phyloP scores from a whole-genome alignment of 257 asterid species.

The Solanum habrochaites region DNA sequence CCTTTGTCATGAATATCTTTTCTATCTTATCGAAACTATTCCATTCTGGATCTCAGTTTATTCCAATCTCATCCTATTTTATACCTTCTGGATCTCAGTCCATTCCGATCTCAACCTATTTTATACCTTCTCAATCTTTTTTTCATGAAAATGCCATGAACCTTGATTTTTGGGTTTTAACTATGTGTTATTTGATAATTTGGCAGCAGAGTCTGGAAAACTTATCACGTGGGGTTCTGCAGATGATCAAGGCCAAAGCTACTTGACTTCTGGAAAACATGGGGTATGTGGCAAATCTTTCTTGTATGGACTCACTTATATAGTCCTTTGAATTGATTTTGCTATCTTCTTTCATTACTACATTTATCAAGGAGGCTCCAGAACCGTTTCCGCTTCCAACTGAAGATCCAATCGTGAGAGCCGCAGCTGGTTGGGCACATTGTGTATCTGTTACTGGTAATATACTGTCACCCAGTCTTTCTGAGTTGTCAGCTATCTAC shows the following conservation, averaged over 20 bases:
- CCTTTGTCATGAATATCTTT: neutral
- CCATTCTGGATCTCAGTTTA: neutral
- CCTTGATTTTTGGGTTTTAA: neutral
- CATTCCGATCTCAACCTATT: neutral
- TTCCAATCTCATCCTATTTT: neutral
- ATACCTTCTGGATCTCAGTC: neutral
- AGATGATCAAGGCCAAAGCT: constrained; percentile 86
- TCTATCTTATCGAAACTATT: neutral
- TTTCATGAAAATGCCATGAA: neutral
- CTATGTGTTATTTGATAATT: neutral
- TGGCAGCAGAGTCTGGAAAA: constrained; percentile 37
- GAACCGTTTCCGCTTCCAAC: constrained; percentile 52
- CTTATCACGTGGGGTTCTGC: constrained; percentile 77
- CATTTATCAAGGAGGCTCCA: constrained; percentile 43
- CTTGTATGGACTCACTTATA: neutral
- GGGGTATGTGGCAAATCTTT: constrained; percentile 36
- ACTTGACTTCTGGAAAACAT: constrained; percentile 73
- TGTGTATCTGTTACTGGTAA: constrained; percentile 63
- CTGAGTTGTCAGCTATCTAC: neutral
- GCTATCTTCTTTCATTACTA: constrained; percentile 3
- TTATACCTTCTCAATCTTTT: neutral
- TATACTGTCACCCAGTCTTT: neutral
- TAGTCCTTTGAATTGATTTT: constrained; percentile 3
- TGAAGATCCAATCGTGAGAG: constrained; percentile 34
- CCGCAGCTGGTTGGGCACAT: constrained; percentile 86